A percentile compares a stretch with the other conserved stretches of the same genome.
Evolutionary conservation across 176 grass and related monocot species (phyloP).

Genomic region (Pontederia paniculata): DNA sequence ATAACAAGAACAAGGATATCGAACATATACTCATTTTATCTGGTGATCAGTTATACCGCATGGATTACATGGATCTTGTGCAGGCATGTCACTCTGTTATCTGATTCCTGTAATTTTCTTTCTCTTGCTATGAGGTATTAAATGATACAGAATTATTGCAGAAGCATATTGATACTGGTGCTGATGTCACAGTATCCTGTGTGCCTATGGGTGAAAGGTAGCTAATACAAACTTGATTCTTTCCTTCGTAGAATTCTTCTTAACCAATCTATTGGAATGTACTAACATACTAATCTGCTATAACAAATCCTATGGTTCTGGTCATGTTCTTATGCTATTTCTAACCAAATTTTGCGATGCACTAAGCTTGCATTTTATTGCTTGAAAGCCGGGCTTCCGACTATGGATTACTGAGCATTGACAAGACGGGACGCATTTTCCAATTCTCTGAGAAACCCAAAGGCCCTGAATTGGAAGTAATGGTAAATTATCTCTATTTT

Average conservation of each 20-base stretch:
- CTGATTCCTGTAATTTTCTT: neutral
- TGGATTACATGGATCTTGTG: slow-evolving; percentile 68
- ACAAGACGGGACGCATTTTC: slow-evolving; percentile 43
- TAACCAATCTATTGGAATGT: too few relatives aligned
- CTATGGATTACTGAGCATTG: slow-evolving; percentile 56
- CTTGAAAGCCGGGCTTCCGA: slow-evolving; percentile 64
- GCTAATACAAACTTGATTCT: neutral
- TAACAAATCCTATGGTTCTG: too few relatives aligned
- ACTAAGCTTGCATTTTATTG: slow-evolving; percentile 22
- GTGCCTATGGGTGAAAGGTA: slow-evolving; percentile 53
- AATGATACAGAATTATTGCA: slow-evolving; percentile 17
- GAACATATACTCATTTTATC: slow-evolving; percentile 58
- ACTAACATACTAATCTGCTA: too few relatives aligned
- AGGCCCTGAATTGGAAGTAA: slow-evolving; percentile 45
- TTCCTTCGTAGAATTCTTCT: neutral
- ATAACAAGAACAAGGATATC: slow-evolving; percentile 45
- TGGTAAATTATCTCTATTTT: slow-evolving; percentile 33
- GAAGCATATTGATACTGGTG: slow-evolving; percentile 60
- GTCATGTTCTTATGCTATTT: slow-evolving; percentile 11
- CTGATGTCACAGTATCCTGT: slow-evolving; percentile 59
- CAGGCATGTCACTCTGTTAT: slow-evolving; percentile 23
- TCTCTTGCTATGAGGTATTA: neutral
- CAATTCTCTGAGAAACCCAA: slow-evolving; percentile 57
- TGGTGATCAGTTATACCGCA: slow-evolving; percentile 63
- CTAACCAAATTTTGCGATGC: too few relatives aligned